Base-by-base conservation (phyloP, 805 yeast species). In the Candida glaebosa region DNA sequence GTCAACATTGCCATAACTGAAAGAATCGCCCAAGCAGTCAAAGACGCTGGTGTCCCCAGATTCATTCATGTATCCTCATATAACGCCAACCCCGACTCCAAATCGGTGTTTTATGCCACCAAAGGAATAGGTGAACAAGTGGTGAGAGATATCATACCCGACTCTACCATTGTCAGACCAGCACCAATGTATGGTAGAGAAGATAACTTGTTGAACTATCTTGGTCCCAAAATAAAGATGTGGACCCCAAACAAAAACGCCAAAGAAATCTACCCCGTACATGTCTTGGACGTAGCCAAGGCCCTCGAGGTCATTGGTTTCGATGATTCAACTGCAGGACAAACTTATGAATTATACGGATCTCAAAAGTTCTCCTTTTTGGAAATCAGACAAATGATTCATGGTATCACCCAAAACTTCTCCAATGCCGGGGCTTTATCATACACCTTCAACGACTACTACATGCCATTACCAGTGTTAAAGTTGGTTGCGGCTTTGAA, bases 111-210 rank as follows among this genome's bases (percentile, higher is more conserved):
- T 61, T 80, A 79, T 60, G 83, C 89, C 28, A 80, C 95, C 31
- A 87, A 87, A 67, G 93, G 86, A 39, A 61, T 81, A 37, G 90
- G 85, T 43, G 96, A 87, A 65, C 73, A 78, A 54, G 78, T 75
- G 24, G 95, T 83, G 18, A 70, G 75, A 45, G 87, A 78, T 32
- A 75, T 76, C 35, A 60, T 76, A 41, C 95, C 95, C 19, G 84
- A 79, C 54, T 73, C 87, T 37, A 87, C 95, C 15, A 86, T 87
- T 54, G 93, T 87, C 22, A 80, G 96, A 63, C 96, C 96, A 5
- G 80, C 84, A 18, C 87, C 86, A 38, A 75, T 86, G 78, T 87
- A 67, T 57, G 93, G 93, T 24, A 71, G 82, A 55, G 84, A 82
- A 58, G 89, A 84, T 60, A 69, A 75, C 46, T 78, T 87, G 57